These are phyloP conservation scores for Colletotrichum sp. DNA, from an alignment of 2,329 filamentous ascomycete species.

Conservation along the genomic window DNA sequence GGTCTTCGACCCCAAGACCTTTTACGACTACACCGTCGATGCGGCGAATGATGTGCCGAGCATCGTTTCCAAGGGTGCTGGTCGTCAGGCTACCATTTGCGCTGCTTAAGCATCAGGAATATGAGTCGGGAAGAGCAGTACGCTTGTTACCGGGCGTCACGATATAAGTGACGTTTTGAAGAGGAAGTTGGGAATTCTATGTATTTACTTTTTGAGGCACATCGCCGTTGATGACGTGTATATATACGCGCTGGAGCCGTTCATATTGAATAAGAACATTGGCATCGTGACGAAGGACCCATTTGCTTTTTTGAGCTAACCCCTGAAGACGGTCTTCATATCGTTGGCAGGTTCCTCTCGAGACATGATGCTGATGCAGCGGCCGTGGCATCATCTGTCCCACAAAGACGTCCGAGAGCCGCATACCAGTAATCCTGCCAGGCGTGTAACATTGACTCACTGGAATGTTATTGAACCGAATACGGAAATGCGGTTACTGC, in stretches of 20 bases:
- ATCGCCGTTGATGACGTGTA: neutral
- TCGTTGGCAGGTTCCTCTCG: neutral
- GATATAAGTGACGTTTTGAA: neutral
- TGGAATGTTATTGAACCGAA: neutral
- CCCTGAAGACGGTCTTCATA: no score
- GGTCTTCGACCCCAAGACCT: constrained; percentile 16
- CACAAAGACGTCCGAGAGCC: neutral
- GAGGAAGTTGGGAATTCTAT: neutral
- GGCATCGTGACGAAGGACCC: neutral
- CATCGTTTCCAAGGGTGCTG: constrained; percentile 24
- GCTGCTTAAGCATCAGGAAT: neutral
- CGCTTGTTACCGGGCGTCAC: neutral
- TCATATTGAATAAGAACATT: constrained; percentile 1
- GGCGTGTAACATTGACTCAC: neutral
- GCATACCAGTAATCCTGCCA: neutral
- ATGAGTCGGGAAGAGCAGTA: neutral
- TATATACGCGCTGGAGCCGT: neutral
- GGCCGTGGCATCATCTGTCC: neutral
- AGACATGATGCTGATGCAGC: accelerated
- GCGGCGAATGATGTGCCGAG: constrained; percentile 24
- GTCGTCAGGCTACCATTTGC: constrained; percentile 27
- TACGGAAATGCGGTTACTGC: neutral
- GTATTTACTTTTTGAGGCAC: constrained; percentile 5
- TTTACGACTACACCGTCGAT: constrained; percentile 23
- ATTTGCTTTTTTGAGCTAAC: neutral